Evolutionary conservation across 257 asterid species (phyloP).

Genomic region (Petunia axillaris): DNA sequence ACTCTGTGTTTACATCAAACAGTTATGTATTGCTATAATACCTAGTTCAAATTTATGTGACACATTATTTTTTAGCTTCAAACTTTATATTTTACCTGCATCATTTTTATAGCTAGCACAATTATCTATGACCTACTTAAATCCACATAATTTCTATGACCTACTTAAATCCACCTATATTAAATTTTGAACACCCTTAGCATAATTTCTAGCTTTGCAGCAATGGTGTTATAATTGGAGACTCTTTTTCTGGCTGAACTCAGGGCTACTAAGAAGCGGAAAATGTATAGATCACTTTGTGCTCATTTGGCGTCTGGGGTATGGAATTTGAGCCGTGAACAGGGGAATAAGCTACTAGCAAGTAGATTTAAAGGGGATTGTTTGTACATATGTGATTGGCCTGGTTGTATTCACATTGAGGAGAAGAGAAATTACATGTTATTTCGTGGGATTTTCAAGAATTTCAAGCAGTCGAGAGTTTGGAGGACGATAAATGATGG

Average conservation of each 20-base stretch:
- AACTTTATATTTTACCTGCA: too few relatives aligned
- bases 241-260: neutral
- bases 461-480: constrained; percentile 86
- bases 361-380: constrained; percentile 84
- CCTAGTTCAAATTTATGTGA: too few relatives aligned
- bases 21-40: neutral
- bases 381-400: constrained; percentile 87
- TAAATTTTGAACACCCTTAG: too few relatives aligned
- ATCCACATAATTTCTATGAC: too few relatives aligned
- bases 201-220: too few relatives aligned
- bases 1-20: neutral
- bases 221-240: neutral
- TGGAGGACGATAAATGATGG: constrained; percentile 96
- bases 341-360: constrained; percentile 79
- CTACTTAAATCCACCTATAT: too few relatives aligned
- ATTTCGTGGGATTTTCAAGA: constrained; percentile 81
- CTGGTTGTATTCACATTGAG: constrained; percentile 81
- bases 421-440: constrained; percentile 92
- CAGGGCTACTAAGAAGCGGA: constrained; percentile 48
- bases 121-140: too few relatives aligned
- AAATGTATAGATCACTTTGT: constrained; percentile 43
- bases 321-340: constrained; percentile 88
- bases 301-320: constrained; percentile 72
- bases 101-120: too few relatives aligned
- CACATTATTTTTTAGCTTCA: too few relatives aligned